Evolutionary conservation across 2,329 filamentous ascomycete species (phyloP), one percentile per base, ranked within the genome.

Genomic region (Botrytis pseudocinerea): DNA sequence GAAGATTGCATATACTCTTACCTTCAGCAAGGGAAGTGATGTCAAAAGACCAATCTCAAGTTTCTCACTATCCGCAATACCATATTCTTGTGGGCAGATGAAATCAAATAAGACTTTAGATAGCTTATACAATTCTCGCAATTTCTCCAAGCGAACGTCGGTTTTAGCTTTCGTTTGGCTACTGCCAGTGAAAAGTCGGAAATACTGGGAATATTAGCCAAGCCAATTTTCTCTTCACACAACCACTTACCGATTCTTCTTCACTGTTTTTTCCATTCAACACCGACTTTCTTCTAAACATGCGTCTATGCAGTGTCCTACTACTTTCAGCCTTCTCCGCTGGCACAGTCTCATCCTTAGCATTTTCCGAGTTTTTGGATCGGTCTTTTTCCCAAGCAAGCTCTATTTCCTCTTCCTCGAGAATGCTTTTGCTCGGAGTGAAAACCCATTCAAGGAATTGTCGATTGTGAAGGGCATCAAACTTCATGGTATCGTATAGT

Each of bases 401-500:
- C 28, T 82, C 81, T 59, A 78, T 78, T 62, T 82, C 82, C 76
- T 92, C 90, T 70, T 95, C 92, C 71, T 92, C 92, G 18, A 95
- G 85, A 83, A 97, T 93, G 73, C 86, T 87, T 78, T 90, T 91
- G 48, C 93, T 91, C 2, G 96, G 96, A 25, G 94, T 97, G 78
- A 99, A 99, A 0, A 98, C 92, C 93, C 96, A 98, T 82, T 99
- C 96, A 6, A 99, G 85, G 79, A 99, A 99, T 75, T 94, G 93
- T 3, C 96, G 91, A 80, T 99, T 99, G 83, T 99, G 97, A 22
- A 99, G 86, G 1, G 96, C 96, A 82, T 99, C 96, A 76, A 98
- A 99, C 82, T 99, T 99, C 96, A 99, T 98, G 32, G 95, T 98
- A 82, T 99, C 96, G 82, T 99, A 99, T 4, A 99, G 88, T 84